A percentile compares a stretch with the other conserved stretches of the same genome.
Conservation (phyloP, 23 red algal species). For the Gracilariopsis chorda region DNA sequence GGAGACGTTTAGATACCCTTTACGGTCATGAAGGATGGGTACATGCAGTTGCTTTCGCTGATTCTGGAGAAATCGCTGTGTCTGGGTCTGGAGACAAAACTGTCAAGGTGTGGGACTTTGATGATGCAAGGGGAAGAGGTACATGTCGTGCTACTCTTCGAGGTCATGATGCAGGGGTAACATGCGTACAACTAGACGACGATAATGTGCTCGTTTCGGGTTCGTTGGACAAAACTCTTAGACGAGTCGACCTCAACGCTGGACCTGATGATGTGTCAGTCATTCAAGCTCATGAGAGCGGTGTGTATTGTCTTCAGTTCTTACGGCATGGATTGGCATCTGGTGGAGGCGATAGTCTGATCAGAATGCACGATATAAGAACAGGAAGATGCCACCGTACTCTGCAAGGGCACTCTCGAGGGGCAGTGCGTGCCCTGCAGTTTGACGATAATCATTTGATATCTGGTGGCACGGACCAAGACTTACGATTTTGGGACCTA, state of each 20-base stretch:
- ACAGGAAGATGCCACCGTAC: slow-evolving; percentile 81
- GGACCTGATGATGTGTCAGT: slow-evolving; percentile 29
- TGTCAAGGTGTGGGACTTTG: slow-evolving; percentile 76
- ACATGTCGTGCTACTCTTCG: slow-evolving; percentile 43
- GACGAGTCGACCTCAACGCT: slow-evolving; percentile 57
- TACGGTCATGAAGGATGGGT: slow-evolving; percentile 92
- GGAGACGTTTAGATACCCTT: slow-evolving; percentile 65
- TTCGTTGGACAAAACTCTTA: slow-evolving; percentile 57
- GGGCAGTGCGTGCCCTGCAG: slow-evolving; percentile 66
- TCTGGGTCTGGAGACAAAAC: slow-evolving; percentile 82
- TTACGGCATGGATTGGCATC: slow-evolving; percentile 79
- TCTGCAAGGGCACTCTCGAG: slow-evolving; percentile 59
- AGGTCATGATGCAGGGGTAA: slow-evolving; percentile 75
- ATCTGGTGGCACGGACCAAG: slow-evolving; percentile 61
- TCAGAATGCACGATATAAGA: slow-evolving; percentile 84
- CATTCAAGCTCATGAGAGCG: slow-evolving; percentile 67
- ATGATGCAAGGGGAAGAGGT: slow-evolving; percentile 62
- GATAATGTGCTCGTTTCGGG: slow-evolving; percentile 70
- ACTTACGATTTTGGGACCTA: slow-evolving; percentile 72
- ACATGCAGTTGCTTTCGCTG: slow-evolving; percentile 67
- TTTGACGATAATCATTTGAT: slow-evolving; percentile 61
- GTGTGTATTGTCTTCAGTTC: slow-evolving; percentile 80
- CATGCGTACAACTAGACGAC: slow-evolving; percentile 77
- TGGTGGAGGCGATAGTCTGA: slow-evolving; percentile 64
- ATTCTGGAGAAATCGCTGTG: slow-evolving; percentile 49